Evolutionary conservation across 2,329 filamentous ascomycete species (phyloP).

Genomic region (Magnaporthiopsis rhizophila): DNA sequence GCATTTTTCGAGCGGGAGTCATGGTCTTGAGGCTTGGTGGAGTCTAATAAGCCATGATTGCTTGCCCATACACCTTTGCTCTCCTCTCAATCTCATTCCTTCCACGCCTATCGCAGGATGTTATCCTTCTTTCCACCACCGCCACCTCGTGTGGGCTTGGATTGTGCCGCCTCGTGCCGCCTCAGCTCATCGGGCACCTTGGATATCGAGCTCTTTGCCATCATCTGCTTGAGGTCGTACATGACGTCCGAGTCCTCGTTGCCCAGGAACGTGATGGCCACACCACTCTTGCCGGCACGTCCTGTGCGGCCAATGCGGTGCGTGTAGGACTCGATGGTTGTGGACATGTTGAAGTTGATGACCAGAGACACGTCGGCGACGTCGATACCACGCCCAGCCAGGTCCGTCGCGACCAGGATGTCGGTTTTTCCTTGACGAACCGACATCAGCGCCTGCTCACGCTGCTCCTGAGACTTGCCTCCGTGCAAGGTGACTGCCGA

Average conservation of each 20-base stretch:
- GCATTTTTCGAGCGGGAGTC: no score
- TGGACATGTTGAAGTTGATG: slow-evolving; percentile 98
- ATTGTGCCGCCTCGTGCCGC: slow-evolving; percentile 86
- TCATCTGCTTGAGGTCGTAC: slow-evolving; percentile 94
- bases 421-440: slow-evolving; percentile 73
- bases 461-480: slow-evolving; percentile 94
- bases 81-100: not conserved
- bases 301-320: slow-evolving; percentile 95
- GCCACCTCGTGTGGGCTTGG: slow-evolving; percentile 51
- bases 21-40: no score
- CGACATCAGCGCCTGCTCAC: slow-evolving; percentile 84
- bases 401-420: slow-evolving; percentile 89
- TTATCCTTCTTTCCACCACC: slow-evolving; percentile 18
- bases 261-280: slow-evolving; percentile 91
- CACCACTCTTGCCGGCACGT: slow-evolving; percentile 93
- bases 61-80: no score
- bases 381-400: slow-evolving; percentile 96
- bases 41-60: no score
- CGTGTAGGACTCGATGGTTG: slow-evolving; percentile 87
- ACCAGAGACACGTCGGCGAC: slow-evolving; percentile 90
- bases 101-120: not conserved
- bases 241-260: slow-evolving; percentile 83
- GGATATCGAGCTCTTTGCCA: slow-evolving; percentile 80
- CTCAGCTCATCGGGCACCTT: slow-evolving; percentile 86
- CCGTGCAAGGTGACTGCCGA: slow-evolving; percentile 86